These are phyloP conservation scores for Crithidia acanthocephali DNA, from an alignment of 208 protist species.

Conservation along the genomic window DNA sequence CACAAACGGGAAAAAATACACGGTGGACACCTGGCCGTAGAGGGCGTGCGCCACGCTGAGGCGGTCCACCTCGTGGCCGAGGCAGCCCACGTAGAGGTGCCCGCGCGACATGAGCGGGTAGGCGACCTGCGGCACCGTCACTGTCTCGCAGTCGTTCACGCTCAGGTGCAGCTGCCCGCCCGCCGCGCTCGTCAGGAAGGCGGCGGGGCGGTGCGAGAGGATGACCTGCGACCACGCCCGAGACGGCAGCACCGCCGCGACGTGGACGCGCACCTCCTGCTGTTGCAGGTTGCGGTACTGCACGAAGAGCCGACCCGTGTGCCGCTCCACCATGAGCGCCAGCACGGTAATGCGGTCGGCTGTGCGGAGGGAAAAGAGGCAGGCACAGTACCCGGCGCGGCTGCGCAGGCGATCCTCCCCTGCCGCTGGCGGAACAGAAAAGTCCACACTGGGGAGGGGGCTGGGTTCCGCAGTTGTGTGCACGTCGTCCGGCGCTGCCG, in stretches of 20 bases:
- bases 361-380: conserved; percentile 35
- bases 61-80: conserved; percentile 65
- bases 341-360: conserved; percentile 32
- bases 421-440: background rate
- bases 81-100: conserved; percentile 60
- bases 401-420: background rate
- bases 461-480: too few species aligned
- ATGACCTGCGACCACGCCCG: conserved; percentile 29
- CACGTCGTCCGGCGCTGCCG: background rate
- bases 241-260: conserved; percentile 23
- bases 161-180: conserved; percentile 49
- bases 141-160: conserved; percentile 53
- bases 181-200: conserved; percentile 26
- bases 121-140: conserved; percentile 31
- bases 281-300: conserved; percentile 39
- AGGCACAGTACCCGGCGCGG: conserved; percentile 12
- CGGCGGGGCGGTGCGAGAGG: conserved; percentile 27
- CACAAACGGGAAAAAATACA: conserved; percentile 67
- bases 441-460: too few species aligned
- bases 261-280: conserved; percentile 28
- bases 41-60: conserved; percentile 47
- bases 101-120: conserved; percentile 61
- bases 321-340: conserved; percentile 33
- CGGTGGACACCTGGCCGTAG: conserved; percentile 66
- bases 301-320: conserved; percentile 30